Evolutionary conservation across 148 eudicot genomes (phyloP), one percentile per base, ranked within the genome.

Genomic region (Chenopodium album): DNA sequence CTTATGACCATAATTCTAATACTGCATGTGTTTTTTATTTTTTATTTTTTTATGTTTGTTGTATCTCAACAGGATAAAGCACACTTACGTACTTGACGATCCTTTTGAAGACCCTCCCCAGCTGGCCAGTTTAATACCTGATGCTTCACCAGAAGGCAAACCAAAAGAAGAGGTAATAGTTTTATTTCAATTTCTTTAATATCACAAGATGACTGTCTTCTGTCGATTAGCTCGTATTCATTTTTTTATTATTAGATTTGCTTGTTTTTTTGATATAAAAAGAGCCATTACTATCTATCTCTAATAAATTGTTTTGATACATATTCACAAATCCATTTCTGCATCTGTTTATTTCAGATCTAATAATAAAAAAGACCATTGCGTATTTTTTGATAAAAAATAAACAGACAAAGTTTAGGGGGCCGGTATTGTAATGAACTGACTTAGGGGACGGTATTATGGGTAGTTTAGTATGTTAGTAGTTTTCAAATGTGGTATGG

Each of bases 101-200:
- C 98, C 98, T 80, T 96, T 94, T 80, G 98, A 94, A 44, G 99
- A 96, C 87, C 99, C 95, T 79, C 72, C 89, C 17, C 91, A 90
- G 77, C 90, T 96, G 66, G 71, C 88, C 31, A 97, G 86, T 68
- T 82, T 92, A 69, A 88, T 96, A 66, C 98, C 99, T 54, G 97
- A 92, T 89, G 92, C 93, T 81, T 94, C 98, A 17, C 98, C 98
- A 46, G 98, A 94, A 91, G 99, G 98, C 82, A 94, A 90, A 81
- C 97, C 98, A 59, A 94, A 89, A 85, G 94, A 87, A 28, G 99
- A 96, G 96, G 99, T 92, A 88, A 56, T 48, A 73, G 14, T 75
- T 48, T 29, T 22, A 19, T 41, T 29, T 73, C n/a, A 75, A 69
- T 71, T 48, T 31, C 44, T 62, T 0, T 60, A n/a, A 10, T 28